phyloP scores from a whole-genome alignment of 306 rosid genomes.

The Acacia crassicarpa region DNA sequence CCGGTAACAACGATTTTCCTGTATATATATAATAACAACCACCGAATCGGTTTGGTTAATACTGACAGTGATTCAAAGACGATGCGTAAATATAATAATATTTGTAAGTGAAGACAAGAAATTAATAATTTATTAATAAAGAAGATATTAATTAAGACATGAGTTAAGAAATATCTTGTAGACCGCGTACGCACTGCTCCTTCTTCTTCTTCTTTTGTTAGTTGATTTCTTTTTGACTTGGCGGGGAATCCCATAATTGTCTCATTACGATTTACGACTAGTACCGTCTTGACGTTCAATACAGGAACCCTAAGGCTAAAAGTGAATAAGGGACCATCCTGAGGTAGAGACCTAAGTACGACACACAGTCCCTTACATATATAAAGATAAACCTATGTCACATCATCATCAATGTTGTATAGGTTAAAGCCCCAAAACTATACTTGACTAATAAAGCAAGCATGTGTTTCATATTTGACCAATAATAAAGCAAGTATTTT shows the following conservation, averaged over 20 bases:
- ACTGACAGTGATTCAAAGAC: not conserved
- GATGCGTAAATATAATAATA: not conserved
- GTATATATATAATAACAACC: not conserved
- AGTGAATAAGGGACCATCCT: conserved; percentile 30
- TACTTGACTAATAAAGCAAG: conserved; percentile 54
- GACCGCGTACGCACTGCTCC: not conserved
- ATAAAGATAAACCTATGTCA: conserved; percentile 12
- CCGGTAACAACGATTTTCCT: conserved; percentile 92
- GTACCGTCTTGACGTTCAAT: conserved; percentile 57
- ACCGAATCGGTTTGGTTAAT: not conserved
- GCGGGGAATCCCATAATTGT: conserved; percentile 38
- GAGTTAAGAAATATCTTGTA: not conserved
- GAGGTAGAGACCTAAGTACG: conserved; percentile 17
- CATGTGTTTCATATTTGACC: conserved; percentile 17
- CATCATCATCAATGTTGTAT: conserved; percentile 25
- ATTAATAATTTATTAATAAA: not conserved
- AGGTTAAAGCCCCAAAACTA: conserved; percentile 33
- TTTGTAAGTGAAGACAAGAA: not conserved
- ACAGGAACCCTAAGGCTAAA: conserved; percentile 32
- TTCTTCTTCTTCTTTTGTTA: conserved; percentile 28
- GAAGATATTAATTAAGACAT: not conserved
- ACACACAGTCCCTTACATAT: not conserved
- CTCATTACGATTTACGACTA: conserved; percentile 30
- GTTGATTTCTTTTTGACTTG: conserved; percentile 51
- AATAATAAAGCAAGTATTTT: conserved; percentile 15